Evolutionary conservation across 495 filamentous ascomycete species (phyloP).

Genomic region (Talaromyces nanjingensis): DNA sequence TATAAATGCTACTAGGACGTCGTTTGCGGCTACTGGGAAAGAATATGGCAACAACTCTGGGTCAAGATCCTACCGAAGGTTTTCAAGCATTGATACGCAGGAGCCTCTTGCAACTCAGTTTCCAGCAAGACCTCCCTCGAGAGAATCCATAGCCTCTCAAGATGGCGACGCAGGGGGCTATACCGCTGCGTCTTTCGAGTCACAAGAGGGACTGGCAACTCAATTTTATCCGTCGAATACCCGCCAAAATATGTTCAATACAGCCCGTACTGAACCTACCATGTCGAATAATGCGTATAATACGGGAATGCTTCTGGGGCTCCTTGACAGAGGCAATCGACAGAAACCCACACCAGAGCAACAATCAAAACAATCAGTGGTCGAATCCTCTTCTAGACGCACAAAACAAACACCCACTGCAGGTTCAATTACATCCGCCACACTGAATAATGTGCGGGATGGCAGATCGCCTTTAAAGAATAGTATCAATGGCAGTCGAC

Average conservation of each 20-base stretch:
- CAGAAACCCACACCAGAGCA: not conserved
- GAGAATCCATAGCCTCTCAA: conserved; percentile 1
- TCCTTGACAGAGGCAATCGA: not conserved
- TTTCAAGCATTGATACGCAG: not conserved
- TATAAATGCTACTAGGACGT: not conserved
- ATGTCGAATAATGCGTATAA: not conserved
- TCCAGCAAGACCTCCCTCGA: not conserved
- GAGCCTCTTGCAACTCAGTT: not conserved
- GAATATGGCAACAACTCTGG: not conserved
- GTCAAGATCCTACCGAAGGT: not conserved
- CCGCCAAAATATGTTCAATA: not conserved
- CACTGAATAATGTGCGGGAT: not conserved
- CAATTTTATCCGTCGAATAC: not conserved
- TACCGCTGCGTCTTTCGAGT: not conserved
- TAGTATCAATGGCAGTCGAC: not conserved
- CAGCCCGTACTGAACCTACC: not conserved
- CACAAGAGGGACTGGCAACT: not conserved
- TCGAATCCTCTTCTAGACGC: not conserved
- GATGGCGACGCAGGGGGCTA: not conserved
- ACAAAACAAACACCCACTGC: not conserved
- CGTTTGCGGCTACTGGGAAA: not conserved
- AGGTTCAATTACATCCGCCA: not conserved
- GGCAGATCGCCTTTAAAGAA: not conserved
- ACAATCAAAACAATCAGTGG: not conserved
- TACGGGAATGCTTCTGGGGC: not conserved